These are phyloP conservation scores for Melocanna baccifera DNA, from an alignment of 176 grass and related monocot species.

Conservation along the genomic window DNA sequence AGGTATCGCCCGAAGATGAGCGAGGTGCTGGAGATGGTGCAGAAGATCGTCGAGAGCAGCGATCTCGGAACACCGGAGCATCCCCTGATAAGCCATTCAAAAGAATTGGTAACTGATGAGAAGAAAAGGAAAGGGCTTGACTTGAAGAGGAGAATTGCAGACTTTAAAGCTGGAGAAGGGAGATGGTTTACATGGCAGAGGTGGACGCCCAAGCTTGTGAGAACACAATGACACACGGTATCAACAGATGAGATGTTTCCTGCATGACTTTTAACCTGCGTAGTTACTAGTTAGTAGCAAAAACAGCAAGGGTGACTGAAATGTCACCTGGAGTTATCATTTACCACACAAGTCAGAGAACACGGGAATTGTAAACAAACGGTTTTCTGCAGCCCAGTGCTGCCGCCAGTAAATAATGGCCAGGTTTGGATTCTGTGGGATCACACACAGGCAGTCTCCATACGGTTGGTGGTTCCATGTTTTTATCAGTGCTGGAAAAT, in stretches of 20 bases:
- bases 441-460: not conserved
- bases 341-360: slow-evolving; percentile 7
- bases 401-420: slow-evolving; percentile 13
- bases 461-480: not conserved
- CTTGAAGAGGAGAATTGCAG: slow-evolving; percentile 57
- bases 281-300: not conserved
- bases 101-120: slow-evolving; percentile 33
- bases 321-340: slow-evolving; percentile 1
- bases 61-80: slow-evolving; percentile 51
- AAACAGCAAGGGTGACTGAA: slow-evolving; percentile 17
- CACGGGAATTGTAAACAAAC: slow-evolving; percentile 17
- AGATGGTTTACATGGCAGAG: slow-evolving; percentile 62
- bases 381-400: not conserved
- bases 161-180: slow-evolving; percentile 55
- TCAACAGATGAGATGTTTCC: slow-evolving; percentile 9
- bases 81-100: slow-evolving; percentile 39
- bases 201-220: slow-evolving; percentile 80
- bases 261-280: slow-evolving; percentile 23
- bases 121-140: slow-evolving; percentile 50
- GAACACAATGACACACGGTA: slow-evolving; percentile 57
- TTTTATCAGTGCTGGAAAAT: slow-evolving; percentile 19
- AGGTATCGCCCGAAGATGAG: slow-evolving; percentile 87
- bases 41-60: slow-evolving; percentile 64
- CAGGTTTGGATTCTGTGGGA: slow-evolving; percentile 5
- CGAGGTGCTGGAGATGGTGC: slow-evolving; percentile 80